Evolutionary conservation across 1,139 yeast species (phyloP).

Genomic region (Hyphopichia fennica): DNA sequence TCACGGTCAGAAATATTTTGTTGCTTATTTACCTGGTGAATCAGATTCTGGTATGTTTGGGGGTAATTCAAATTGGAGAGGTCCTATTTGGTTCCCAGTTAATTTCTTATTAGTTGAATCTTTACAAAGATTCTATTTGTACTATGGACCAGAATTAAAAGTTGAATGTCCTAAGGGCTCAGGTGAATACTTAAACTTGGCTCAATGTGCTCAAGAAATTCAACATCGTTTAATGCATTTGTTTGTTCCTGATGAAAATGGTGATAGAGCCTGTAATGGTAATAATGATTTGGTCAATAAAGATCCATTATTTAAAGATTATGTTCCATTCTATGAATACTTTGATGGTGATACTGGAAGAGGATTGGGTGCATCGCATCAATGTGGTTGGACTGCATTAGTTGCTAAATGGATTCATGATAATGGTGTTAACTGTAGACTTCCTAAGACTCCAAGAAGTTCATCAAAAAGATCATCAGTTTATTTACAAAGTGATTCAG

Average conservation of each 20-base stretch:
- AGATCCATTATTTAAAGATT: slow-evolving; percentile 76
- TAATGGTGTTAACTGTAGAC: slow-evolving; percentile 69
- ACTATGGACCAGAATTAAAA: slow-evolving; percentile 84
- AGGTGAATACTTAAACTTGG: slow-evolving; percentile 77
- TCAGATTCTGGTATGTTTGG: slow-evolving; percentile 96
- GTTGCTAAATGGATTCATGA: slow-evolving; percentile 95
- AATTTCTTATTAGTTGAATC: slow-evolving; percentile 87
- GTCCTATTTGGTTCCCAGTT: slow-evolving; percentile 98
- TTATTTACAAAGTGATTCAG: slow-evolving; percentile 17
- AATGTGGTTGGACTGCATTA: slow-evolving; percentile 96
- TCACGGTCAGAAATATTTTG: slow-evolving; percentile 71
- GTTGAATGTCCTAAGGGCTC: slow-evolving; percentile 92
- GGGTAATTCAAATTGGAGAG: slow-evolving; percentile 97
- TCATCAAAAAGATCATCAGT: slow-evolving; percentile 36
- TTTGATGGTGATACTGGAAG: slow-evolving; percentile 96
- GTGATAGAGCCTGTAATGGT: slow-evolving; percentile 81
- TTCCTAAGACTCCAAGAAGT: slow-evolving; percentile 53
- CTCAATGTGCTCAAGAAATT: slow-evolving; percentile 89
- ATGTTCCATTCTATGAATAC: slow-evolving; percentile 81
- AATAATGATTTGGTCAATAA: slow-evolving; percentile 59
- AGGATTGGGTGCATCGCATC: slow-evolving; percentile 94
- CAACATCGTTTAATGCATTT: slow-evolving; percentile 84
- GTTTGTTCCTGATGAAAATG: slow-evolving; percentile 70
- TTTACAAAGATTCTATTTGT: slow-evolving; percentile 82
- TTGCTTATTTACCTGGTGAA: slow-evolving; percentile 87